Evolutionary conservation across 208 protist species (phyloP), one percentile per base, ranked within the genome.

Genomic region (Kentomonas sorsogonicus): DNA sequence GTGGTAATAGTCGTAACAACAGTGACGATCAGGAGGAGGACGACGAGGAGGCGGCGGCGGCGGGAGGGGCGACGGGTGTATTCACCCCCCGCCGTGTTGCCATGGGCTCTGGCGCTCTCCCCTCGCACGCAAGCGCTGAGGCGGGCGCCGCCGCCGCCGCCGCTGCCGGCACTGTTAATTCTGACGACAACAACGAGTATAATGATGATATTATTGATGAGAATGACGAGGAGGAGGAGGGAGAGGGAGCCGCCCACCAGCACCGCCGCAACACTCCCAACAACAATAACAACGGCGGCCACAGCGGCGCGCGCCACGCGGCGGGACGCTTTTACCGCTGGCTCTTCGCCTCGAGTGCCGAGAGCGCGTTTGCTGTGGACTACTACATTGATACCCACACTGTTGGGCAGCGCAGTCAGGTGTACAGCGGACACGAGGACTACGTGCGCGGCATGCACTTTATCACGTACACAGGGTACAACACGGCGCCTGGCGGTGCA

Each of bases 381-480:
- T 59, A 88, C 1, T 61, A 70, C 29, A 40, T 69, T 10, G 31
- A 34, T 23, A 75, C 51, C 16, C 68, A 76, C 9, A 40, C 50
- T n/a, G 87, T 89, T 50, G 87, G 80, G 27, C 31, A 43, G 5
- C 77, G 58, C 2, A 76, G 72, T 0, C 54, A 72, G 20, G 54
- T 61, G 60, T 94, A 87, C 25, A 52, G 70, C 13, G 77, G 78
- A 0, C 87, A 94, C 54, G 66, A 59, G 43, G 87, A 94, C 55
- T 94, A 94, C 56, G 79, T 94, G 9, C 83, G 87, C 11, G 87
- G 87, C 0, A 29, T 94, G 20, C 72, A 90, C 60, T 89, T 93
- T 51, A 66, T 77, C 25, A 61, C 44, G 23, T 36, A 48, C 1
- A 63, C n/a, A n/a, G n/a, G n/a, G n/a, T n/a, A n/a, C n/a, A n/a